These are phyloP conservation scores for Chamaecrista fasciculata DNA, from an alignment of 306 rosid species.

Conservation along the genomic window DNA sequence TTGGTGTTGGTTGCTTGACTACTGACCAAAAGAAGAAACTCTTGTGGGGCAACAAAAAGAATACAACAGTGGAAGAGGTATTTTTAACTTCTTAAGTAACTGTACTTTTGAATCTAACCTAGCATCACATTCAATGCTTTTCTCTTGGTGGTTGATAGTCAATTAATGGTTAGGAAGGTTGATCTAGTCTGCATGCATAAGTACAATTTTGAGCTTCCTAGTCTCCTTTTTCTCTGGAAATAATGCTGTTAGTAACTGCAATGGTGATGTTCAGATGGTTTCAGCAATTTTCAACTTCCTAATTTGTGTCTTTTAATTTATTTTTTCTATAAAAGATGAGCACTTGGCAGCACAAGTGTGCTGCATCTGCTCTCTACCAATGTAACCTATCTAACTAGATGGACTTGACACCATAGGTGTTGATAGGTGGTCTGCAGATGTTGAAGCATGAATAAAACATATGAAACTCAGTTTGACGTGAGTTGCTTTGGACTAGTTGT, in stretches of 20 bases:
- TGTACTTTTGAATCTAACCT: not conserved
- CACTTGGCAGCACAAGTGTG: not conserved
- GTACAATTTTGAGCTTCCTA: not conserved
- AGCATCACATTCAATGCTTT: not conserved
- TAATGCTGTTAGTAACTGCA: not conserved
- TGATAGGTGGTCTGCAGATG: not conserved
- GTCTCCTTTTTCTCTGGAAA: not conserved
- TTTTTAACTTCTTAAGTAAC: conserved; percentile 7
- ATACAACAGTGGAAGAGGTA: conserved; percentile 74
- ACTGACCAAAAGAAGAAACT: conserved; percentile 98
- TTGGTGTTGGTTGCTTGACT: conserved; percentile 70
- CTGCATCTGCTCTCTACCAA: not conserved
- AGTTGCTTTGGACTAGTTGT: conserved; percentile 5
- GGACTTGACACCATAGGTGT: not conserved
- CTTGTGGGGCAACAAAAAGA: conserved; percentile 90
- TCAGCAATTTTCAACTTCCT: not conserved
- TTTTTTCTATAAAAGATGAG: not conserved
- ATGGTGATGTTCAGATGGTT: not conserved
- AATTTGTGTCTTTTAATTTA: not conserved
- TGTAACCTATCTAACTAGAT: not conserved
- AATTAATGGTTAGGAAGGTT: not conserved
- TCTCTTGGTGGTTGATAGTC: not conserved
- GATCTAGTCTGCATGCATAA: not conserved
- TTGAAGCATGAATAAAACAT: not conserved
- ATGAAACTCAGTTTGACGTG: conserved; percentile 3